Evolutionary conservation across 768 basidiomycete genomes (phyloP).

Genomic region (Crucibulum laeve): DNA sequence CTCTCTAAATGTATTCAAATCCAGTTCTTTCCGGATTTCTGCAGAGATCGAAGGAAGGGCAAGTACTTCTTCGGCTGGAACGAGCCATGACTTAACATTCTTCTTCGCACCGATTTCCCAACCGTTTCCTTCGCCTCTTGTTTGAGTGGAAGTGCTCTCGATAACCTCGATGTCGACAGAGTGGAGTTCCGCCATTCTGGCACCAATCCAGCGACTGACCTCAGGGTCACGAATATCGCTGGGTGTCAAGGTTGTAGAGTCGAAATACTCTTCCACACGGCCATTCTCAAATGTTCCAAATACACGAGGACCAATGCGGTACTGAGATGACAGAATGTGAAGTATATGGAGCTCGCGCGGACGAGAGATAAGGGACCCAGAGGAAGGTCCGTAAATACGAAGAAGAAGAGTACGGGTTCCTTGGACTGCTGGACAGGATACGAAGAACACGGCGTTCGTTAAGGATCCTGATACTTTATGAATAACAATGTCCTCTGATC

Average conservation of each 20-base stretch:
- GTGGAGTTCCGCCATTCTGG: slow-evolving; percentile 94
- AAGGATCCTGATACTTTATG: slow-evolving; percentile 86
- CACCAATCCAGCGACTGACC: slow-evolving; percentile 84
- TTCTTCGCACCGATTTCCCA: slow-evolving; percentile 58
- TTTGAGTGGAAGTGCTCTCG: slow-evolving; percentile 34
- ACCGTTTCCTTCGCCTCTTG: slow-evolving; percentile 36
- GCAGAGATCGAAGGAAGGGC: slow-evolving; percentile 48
- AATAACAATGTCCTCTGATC: slow-evolving; percentile 50
- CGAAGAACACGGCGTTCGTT: slow-evolving; percentile 97
- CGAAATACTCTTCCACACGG: slow-evolving; percentile 92
- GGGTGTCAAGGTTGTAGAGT: slow-evolving; percentile 76
- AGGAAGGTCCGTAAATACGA: slow-evolving; percentile 89
- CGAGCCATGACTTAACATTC: slow-evolving; percentile 72
- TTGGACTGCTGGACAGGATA: slow-evolving; percentile 60
- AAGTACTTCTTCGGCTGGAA: slow-evolving; percentile 70
- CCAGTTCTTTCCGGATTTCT: slow-evolving; percentile 45
- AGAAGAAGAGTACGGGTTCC: slow-evolving; percentile 69
- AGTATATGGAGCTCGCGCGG: slow-evolving; percentile 82
- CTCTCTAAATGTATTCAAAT: slow-evolving; percentile 57
- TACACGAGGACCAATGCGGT: slow-evolving; percentile 85
- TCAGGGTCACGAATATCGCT: slow-evolving; percentile 72
- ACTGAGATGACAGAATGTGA: slow-evolving; percentile 83
- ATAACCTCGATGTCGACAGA: slow-evolving; percentile 79
- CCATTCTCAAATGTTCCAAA: slow-evolving; percentile 97
- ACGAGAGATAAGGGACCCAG: slow-evolving; percentile 83